Conservation (phyloP, 768 basidiomycete genomes). For the Melanogaster broomeanus region DNA sequence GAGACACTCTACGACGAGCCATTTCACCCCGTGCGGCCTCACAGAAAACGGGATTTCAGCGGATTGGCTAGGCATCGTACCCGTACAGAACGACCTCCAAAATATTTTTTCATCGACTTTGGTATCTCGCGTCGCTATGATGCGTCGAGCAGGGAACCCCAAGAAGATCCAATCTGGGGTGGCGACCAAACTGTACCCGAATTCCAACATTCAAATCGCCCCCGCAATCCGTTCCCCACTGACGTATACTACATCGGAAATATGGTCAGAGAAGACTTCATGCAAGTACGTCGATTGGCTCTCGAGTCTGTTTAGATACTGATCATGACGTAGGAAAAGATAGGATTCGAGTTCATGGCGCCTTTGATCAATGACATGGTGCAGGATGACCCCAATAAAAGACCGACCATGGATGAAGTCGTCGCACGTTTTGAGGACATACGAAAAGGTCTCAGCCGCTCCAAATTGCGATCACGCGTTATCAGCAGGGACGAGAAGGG, state of each 20-base stretch:
- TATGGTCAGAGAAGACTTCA: constrained; percentile 33
- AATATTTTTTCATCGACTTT: constrained; percentile 26
- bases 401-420: constrained; percentile 41
- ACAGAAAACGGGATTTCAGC: constrained; percentile 20
- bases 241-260: constrained; percentile 49
- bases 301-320: neutral
- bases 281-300: constrained; percentile 12
- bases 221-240: constrained; percentile 40
- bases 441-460: constrained; percentile 12
- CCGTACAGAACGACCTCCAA: constrained; percentile 21
- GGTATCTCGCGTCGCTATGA: constrained; percentile 33
- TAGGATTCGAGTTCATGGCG: constrained; percentile 32
- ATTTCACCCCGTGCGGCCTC: constrained; percentile 25
- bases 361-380: constrained; percentile 40
- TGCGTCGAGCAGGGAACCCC: constrained; percentile 16
- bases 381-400: constrained; percentile 34
- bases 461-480: constrained; percentile 32
- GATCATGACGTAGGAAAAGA: neutral
- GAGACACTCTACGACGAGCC: constrained; percentile 23
- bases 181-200: constrained; percentile 47
- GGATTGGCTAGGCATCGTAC: constrained; percentile 17
- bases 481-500: constrained; percentile 1
- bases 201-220: constrained; percentile 24
- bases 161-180: constrained; percentile 34
- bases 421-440: constrained; percentile 31